Evolutionary conservation across 2,329 filamentous ascomycete genomes (phyloP), one percentile per base, ranked within the genome.

Genomic region (Exophiala phaeomuriformis): DNA sequence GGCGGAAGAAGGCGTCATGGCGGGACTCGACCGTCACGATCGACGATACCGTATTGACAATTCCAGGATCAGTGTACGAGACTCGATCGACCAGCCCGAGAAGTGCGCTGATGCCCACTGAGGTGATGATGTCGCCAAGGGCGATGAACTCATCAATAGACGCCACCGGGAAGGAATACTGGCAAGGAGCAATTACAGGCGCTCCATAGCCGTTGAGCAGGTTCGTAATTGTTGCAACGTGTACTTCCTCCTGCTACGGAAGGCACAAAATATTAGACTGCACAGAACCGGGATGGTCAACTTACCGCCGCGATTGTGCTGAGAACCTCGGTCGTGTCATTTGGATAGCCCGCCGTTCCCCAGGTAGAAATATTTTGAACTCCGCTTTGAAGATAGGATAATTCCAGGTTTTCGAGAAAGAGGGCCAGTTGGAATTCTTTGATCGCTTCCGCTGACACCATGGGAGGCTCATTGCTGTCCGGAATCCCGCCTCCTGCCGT

Each of bases 391-490:
- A 66, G 66, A 29, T 66, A 59, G 19, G 49, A 53, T 1, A 62
- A 57, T 48, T 67, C 65, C 3, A 68, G 57, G 47, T 67, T 62
- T 46, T 67, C 65, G 9, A 68, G 60, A 53, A 66, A 68, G 42
- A 63, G 60, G n/a, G 65, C 65, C 36, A 67, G 12, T 47, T 64
- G 61, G 27, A 64, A 55, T 10, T 53, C 40, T 45, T 42, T 30
- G 12, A 57, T 31, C 8, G 32, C 55, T 47, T 45, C 50, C 28
- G 29, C 31, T 29, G 55, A 57, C 44, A 54, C 28, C 10, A 47
- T 27, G 2, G 51, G 55, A 0, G 42, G 39, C 9, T 48, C 55
- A 29, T 51, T 51, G 32, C 42, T 37, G 27, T 57, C 52, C 4
- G 55, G 48, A 3, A 57, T 47, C 9, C 55, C 55, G 32, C 55